Base-by-base conservation (phyloP, 345 rosid species). In the Corchorus capsularis region DNA sequence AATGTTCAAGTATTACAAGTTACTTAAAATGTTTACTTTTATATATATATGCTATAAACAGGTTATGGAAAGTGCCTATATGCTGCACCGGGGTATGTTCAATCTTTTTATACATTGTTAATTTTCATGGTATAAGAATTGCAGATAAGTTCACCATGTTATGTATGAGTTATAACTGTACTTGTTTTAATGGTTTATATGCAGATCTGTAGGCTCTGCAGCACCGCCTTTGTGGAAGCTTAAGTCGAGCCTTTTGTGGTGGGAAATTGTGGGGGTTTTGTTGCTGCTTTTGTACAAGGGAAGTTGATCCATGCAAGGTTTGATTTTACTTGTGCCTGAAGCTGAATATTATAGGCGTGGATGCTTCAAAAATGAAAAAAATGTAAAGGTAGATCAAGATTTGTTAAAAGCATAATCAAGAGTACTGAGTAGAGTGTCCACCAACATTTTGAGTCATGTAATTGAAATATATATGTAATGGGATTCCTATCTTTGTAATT, bases 41-140 rank as follows among this genome's bases (percentile, higher is more conserved):
- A 15, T 15, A 63, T 1, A 49, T 49, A 43, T 76, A 27, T 81
- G 55, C 63, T 59, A 5, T 57, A 57, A 79, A 68, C 86, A 89
- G 94, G 93, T 82, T 80, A 89, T 50, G 86, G 77, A 14, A 86
- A 79, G 77, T 91, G 93, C 53, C 52, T 37, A 15, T 91, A 83
- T 69, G 64, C 82, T 12, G 79, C 83, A 56, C 50, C 92, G 1
- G 81, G 88, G 93, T 91, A 82, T 72, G 84, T 77, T 41, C 35
- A 70, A 27, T 27, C 27, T 27, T 72, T 20, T 37, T 74, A 8
- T 53, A 11, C 22, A 43, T 16, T 50, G 9, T 46, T 12, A 11
- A 17, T 37, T 56, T 39, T 7, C 35, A 15, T 32, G 55, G 8
- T 37, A 2, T 6, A 2, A 50, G 4, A 47, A 37, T 17, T 22